These are phyloP conservation scores for Tricholoma terreum DNA, from an alignment of 768 basidiomycete species.

Conservation along the genomic window DNA sequence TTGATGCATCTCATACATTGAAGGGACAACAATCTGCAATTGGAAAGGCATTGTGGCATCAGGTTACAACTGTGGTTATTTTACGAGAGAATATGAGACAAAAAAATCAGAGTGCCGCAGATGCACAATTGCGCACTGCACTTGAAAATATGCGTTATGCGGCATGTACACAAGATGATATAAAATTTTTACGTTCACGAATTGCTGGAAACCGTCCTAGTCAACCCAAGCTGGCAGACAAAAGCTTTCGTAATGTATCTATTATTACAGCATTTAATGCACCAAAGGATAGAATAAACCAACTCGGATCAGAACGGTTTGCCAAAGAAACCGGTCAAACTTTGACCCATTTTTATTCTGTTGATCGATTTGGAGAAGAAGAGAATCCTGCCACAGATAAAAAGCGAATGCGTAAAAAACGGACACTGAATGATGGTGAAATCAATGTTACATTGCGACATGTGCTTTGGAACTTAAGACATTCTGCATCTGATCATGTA, in stretches of 20 bases:
- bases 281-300: conserved; percentile 31
- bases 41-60: no score
- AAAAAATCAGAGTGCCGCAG: conserved; percentile 14
- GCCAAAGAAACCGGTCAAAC: no score
- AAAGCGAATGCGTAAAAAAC: no score
- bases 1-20: neutral
- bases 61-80: conserved; percentile 33
- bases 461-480: neutral
- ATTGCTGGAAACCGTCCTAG: conserved; percentile 23
- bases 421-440: conserved; percentile 20
- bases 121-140: conserved; percentile 24
- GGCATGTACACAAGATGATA: conserved; percentile 28
- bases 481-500: no score
- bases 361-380: no score
- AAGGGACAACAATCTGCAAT: conserved; percentile 18
- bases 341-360: no score
- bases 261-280: conserved; percentile 30
- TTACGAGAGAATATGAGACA: conserved; percentile 33
- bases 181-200: conserved; percentile 25
- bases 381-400: no score
- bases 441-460: neutral
- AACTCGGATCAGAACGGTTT: conserved; percentile 24
- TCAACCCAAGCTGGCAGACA: conserved; percentile 14
- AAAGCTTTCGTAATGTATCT: conserved; percentile 25
- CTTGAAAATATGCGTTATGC: no score